phyloP scores from a whole-genome alignment of 305 asterid species.

The Fraxinus sp. region DNA sequence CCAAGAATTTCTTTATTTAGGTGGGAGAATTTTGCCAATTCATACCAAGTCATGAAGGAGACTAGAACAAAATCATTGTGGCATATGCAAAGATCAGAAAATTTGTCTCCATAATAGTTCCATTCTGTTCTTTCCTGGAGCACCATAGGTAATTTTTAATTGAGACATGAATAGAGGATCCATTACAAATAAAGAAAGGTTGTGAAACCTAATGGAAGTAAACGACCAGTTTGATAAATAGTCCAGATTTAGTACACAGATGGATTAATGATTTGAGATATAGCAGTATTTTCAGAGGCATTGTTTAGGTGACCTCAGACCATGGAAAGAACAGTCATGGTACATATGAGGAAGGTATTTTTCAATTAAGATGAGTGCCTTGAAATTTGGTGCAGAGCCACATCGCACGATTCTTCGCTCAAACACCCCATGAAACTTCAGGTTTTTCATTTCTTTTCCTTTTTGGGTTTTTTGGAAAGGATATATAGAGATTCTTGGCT shows the following conservation, averaged over 20 bases:
- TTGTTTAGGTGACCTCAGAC: background rate
- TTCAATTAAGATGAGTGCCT: background rate
- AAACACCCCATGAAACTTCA: background rate
- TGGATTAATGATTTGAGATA: background rate
- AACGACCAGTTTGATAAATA: background rate
- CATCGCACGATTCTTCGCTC: background rate
- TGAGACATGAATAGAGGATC: background rate
- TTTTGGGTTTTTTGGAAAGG: background rate
- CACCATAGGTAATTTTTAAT: background rate
- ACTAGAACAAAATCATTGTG: background rate
- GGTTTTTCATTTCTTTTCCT: background rate
- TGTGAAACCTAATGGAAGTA: background rate
- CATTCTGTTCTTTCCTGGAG: background rate
- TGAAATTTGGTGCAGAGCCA: background rate
- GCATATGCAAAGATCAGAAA: constrained; percentile 3
- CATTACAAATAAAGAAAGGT: constrained; percentile 3
- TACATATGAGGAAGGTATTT: too few relatives aligned
- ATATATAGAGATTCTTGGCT: background rate
- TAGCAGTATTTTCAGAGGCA: background rate
- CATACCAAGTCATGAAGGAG: constrained; percentile 1
- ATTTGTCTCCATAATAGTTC: background rate
- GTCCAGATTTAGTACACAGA: too few relatives aligned
- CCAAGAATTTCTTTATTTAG: background rate
- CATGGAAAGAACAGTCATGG: background rate
- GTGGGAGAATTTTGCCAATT: background rate